Evolutionary conservation across 31 red algal species (phyloP), one percentile per base, ranked within the genome.

Genomic region (Asparagopsis taxiformis): DNA sequence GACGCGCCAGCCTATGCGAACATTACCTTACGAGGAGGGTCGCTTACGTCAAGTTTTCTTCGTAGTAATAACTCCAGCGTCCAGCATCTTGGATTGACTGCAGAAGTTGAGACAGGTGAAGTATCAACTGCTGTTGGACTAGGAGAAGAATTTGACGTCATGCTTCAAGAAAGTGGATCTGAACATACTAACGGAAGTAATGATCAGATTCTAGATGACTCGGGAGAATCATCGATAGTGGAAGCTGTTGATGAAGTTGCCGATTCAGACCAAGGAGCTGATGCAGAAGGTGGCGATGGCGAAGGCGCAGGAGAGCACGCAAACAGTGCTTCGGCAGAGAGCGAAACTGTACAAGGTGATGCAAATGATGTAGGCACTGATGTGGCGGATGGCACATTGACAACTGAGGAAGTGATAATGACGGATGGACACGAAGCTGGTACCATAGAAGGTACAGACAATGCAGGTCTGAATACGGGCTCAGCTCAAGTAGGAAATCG

Each of bases 101-200:
- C n/a, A n/a, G n/a, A n/a, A n/a, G n/a, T n/a, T n/a, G n/a, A n/a
- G n/a, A n/a, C n/a, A n/a, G n/a, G n/a, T n/a, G n/a, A n/a, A n/a
- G n/a, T n/a, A n/a, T n/a, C n/a, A n/a, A n/a, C n/a, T n/a, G n/a
- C n/a, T n/a, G n/a, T n/a, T n/a, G n/a, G n/a, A 28, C 32, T 73
- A n/a, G 69, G 69, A 31, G 44, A 73, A 38, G 69, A 73, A 46
- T 73, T 37, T 36, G 66, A 72, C 29, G 59, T 34, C 44, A 73
- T 65, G 43, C 37, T 26, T 43, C 39, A n/a, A 29, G 48, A 56
- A 26, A 20, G n/a, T 52, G 41, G 33, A 65, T 64, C 44, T 51
- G 49, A 60, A 20, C 31, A 17, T 33, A 10, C 70, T 10, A 25
- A 9, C 23, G 22, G 31, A 15, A 38, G 54, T 31, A 38, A 46